Base-by-base conservation (phyloP, 2,329 filamentous ascomycete species). In the Xylariaceae sp. region DNA sequence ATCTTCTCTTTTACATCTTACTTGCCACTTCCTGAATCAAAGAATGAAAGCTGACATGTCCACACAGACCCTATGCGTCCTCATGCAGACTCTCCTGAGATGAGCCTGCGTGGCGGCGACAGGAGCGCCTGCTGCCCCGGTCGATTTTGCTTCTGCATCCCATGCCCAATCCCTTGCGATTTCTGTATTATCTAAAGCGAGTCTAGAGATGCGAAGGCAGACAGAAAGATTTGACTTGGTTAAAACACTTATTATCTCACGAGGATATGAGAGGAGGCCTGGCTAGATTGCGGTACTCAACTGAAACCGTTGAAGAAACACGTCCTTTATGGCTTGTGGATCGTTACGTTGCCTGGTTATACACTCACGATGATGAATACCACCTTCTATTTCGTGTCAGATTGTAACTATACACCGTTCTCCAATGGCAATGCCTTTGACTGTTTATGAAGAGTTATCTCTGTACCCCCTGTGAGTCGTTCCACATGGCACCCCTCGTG, bases 121-220 rank as follows among this genome's bases (percentile, higher is more conserved):
- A 64, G 68, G 15, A 52, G 68, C 50, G 51, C 61, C 30, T 55
- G 48, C 1, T 70, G 68, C 52, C 68, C 68, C 1, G 68, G 68
- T n/a, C 63, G 67, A 0, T 69, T 70, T 55, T 69, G 68, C 58
- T 69, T 69, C 66, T 68, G 66, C 52, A 62, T 69, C 8, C 68
- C 67, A 1, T 69, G 67, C 59, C 67, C 67, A 18, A 50, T 69
- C 5, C 67, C 67, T 11, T 69, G 68, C 55, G 67, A 69, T 58
- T 70, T 65, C 61, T 69, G 68, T 42, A 68, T 69, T 49, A 69
- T 69, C 51, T 69, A 59, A 30, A 53, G 44, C 39, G 17, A 18
- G 8, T 45, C 50, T 7, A 18, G n/a, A 2, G n/a, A 49, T 10
- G 44, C 1, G 8, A 47, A n/a, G 15, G 35, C 23, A 55, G 11